Percentiles rank a stretch among this genome's conserved stretches.
These are phyloP conservation scores for Spiromastix sp. DNA, from an alignment of 2,329 filamentous ascomycete species.

Conservation along the genomic window DNA sequence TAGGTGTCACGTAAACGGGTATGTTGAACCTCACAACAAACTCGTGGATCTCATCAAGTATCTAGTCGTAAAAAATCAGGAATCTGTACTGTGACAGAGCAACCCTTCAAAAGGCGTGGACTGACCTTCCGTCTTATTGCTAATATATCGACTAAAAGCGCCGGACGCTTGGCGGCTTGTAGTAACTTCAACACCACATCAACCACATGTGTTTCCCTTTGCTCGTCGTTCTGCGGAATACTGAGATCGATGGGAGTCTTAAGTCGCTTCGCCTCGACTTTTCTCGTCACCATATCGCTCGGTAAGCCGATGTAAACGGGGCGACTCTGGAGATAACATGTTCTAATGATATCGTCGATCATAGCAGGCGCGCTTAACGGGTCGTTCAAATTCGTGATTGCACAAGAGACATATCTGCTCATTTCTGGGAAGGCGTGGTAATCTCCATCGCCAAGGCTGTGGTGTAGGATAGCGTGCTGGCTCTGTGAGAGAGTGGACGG, in stretches of 20 bases:
- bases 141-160: constrained; percentile 76
- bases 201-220: constrained; percentile 73
- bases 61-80: constrained; percentile 30
- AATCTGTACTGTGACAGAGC: neutral
- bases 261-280: constrained; percentile 63
- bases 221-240: constrained; percentile 54
- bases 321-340: constrained; percentile 63
- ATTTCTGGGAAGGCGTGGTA: constrained; percentile 77
- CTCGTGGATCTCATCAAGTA: constrained; percentile 60
- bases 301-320: constrained; percentile 80
- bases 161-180: constrained; percentile 59
- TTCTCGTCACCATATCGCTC: constrained; percentile 66
- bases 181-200: constrained; percentile 66
- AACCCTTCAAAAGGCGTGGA: constrained; percentile 47
- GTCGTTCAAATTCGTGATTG: constrained; percentile 59
- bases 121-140: constrained; percentile 28
- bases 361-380: constrained; percentile 59
- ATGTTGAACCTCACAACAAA: constrained; percentile 63
- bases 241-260: constrained; percentile 59
- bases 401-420: constrained; percentile 60
- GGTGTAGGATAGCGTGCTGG: constrained; percentile 44
- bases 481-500: constrained; percentile 40
- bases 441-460: constrained; percentile 66
- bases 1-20: constrained; percentile 78
- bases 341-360: constrained; percentile 66